A percentile compares a stretch with the other conserved stretches of the same genome.
phyloP scores from a whole-genome alignment of 805 yeast species.

The Yamadazyma laniorum region DNA sequence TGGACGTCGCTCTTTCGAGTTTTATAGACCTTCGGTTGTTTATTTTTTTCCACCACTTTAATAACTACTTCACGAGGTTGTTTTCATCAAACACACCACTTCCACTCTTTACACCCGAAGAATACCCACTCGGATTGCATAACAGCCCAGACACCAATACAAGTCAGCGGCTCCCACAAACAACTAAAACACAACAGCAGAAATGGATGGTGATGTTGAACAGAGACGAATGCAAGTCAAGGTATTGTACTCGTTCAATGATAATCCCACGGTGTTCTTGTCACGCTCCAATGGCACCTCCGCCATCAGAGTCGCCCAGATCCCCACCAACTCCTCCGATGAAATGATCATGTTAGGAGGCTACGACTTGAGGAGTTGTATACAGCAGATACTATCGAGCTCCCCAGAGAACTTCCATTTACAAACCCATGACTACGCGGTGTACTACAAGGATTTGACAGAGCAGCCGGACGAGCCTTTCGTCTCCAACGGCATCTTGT shows the following conservation, averaged over 20 bases:
- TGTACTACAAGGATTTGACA: conserved; percentile 45
- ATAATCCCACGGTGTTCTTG: conserved; percentile 41
- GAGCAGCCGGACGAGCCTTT: conserved; percentile 50
- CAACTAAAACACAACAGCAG: conserved; percentile 1
- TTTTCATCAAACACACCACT: too few species aligned
- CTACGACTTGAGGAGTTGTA: conserved; percentile 38
- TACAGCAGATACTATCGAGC: conserved; percentile 34
- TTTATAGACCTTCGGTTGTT: not conserved
- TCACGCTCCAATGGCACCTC: conserved; percentile 35
- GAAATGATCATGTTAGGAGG: conserved; percentile 41
- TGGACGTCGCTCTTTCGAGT: not conserved
- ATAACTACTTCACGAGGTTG: too few species aligned
- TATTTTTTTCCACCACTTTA: conserved; percentile 4
- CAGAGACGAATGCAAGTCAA: conserved; percentile 44
- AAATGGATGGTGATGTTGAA: conserved; percentile 14
- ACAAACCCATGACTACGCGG: conserved; percentile 41
- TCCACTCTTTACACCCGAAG: too few species aligned
- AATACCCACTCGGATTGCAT: too few species aligned
- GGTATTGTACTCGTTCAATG: conserved; percentile 45
- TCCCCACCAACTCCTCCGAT: conserved; percentile 28
- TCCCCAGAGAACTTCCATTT: conserved; percentile 45
- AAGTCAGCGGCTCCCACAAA: too few species aligned
- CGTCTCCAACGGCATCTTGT: conserved; percentile 41
- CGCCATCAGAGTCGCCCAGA: conserved; percentile 37
- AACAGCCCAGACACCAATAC: too few species aligned